Evolutionary conservation across 805 yeast genomes (phyloP).

Genomic region (Saturnispora ahearnii): DNA sequence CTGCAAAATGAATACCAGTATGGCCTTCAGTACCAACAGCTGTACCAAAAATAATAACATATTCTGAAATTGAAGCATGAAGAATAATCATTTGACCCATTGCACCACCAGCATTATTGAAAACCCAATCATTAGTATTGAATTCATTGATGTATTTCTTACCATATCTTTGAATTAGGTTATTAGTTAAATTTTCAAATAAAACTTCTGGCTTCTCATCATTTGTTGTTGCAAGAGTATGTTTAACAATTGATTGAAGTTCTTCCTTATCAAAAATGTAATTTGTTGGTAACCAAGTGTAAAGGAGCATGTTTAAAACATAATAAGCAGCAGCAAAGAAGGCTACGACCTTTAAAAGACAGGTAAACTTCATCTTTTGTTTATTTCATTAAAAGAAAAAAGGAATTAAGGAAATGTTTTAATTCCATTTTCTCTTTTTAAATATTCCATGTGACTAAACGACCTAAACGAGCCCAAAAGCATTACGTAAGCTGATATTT

Average conservation of each 20-base stretch:
- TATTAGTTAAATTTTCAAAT: slow-evolving; percentile 51
- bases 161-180: slow-evolving; percentile 59
- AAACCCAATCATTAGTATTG: slow-evolving; percentile 81
- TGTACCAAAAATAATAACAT: slow-evolving; percentile 86
- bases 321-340: slow-evolving; percentile 19
- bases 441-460: neutral
- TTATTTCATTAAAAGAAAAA: neutral
- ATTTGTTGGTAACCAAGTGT: slow-evolving; percentile 59
- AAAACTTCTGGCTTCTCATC: slow-evolving; percentile 54
- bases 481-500: neutral
- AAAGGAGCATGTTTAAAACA: slow-evolving; percentile 34
- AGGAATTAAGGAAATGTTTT: neutral
- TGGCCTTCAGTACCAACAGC: slow-evolving; percentile 96
- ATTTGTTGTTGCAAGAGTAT: slow-evolving; percentile 43
- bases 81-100: slow-evolving; percentile 94
- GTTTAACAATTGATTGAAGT: slow-evolving; percentile 49
- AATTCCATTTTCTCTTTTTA: too few species aligned
- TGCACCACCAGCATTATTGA: slow-evolving; percentile 97
- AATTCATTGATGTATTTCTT: slow-evolving; percentile 55
- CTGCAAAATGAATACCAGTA: slow-evolving; percentile 92
- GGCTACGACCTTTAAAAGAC: neutral
- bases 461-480: neutral
- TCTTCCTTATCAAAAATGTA: slow-evolving; percentile 63
- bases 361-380: neutral
- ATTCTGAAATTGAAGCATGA: slow-evolving; percentile 92